These are phyloP conservation scores for Mikania micrantha DNA, from an alignment of 129 eudicot genomes.

Conservation along the genomic window DNA sequence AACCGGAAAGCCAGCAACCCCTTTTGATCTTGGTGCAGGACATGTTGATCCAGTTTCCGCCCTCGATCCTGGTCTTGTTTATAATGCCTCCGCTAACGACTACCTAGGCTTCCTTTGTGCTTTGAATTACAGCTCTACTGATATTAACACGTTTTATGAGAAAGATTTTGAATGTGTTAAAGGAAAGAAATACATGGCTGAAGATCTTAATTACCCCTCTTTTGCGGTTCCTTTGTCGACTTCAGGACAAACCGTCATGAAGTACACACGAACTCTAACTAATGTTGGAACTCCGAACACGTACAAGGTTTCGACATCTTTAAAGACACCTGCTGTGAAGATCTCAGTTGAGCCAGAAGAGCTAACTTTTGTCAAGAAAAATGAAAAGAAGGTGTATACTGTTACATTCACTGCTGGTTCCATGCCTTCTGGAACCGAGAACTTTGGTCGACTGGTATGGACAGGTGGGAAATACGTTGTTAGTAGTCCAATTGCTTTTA, in stretches of 20 bases:
- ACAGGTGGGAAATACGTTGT: slow-evolving; percentile 47
- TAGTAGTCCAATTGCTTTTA: slow-evolving; percentile 46
- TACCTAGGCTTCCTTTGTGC: slow-evolving; percentile 27
- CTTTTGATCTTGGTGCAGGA: slow-evolving; percentile 25
- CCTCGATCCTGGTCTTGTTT: slow-evolving; percentile 27
- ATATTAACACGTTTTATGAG: neutral
- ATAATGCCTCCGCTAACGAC: slow-evolving; percentile 12
- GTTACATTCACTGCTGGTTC: no score
- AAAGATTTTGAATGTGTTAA: slow-evolving; percentile 24
- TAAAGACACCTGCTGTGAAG: slow-evolving; percentile 36
- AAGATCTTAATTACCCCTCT: slow-evolving; percentile 29
- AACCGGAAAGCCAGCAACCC: slow-evolving; percentile 42
- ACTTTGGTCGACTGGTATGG: slow-evolving; percentile 55
- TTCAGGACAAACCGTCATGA: slow-evolving; percentile 16
- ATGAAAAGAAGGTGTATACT: no score
- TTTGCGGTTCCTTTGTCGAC: slow-evolving; percentile 20
- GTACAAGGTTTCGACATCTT: slow-evolving; percentile 46
- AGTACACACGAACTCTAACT: slow-evolving; percentile 58
- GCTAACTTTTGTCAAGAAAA: slow-evolving; percentile 30
- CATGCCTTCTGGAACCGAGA: slow-evolving; percentile 44
- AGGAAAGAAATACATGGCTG: slow-evolving; percentile 25
- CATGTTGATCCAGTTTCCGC: slow-evolving; percentile 29
- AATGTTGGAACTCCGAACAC: slow-evolving; percentile 63
- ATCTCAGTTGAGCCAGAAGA: slow-evolving; percentile 47
- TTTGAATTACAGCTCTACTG: slow-evolving; percentile 30